These are phyloP conservation scores for Leishmania mexicana DNA, from an alignment of 208 protist species.

Conservation along the genomic window DNA sequence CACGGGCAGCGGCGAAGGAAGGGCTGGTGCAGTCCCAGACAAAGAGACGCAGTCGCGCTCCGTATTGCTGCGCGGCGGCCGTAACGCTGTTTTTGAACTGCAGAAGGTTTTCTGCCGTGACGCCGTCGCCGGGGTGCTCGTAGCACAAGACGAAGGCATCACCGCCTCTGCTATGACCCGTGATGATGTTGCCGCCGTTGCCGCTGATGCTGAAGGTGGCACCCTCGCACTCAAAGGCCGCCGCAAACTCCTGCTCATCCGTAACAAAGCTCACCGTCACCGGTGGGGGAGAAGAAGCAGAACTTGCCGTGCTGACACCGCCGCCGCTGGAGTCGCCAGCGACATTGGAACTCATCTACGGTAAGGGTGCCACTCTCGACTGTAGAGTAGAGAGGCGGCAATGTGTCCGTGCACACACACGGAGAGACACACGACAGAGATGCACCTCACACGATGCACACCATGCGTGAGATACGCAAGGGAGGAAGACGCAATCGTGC, in stretches of 20 bases:
- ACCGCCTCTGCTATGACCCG: not conserved
- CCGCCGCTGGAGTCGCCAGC: not conserved
- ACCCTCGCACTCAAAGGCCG: slow-evolving; percentile 34
- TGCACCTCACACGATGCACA: not conserved
- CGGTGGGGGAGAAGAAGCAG: not conserved
- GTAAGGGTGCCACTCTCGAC: not conserved
- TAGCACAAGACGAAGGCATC: slow-evolving; percentile 77
- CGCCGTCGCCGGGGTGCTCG: slow-evolving; percentile 49
- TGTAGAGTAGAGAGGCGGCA: not conserved
- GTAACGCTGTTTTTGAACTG: slow-evolving; percentile 39
- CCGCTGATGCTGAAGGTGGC: not conserved
- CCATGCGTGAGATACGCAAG: not conserved
- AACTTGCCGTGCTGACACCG: not conserved
- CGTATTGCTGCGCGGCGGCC: slow-evolving; percentile 22
- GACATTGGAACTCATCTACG: not conserved
- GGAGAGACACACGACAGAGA: not conserved
- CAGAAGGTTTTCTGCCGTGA: slow-evolving; percentile 41
- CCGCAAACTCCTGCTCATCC: slow-evolving; percentile 57
- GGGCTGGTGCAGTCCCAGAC: slow-evolving; percentile 73
- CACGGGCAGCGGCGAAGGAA: slow-evolving; percentile 51
- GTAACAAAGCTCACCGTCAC: slow-evolving; percentile 38
- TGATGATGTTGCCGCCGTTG: not conserved
- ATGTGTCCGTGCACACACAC: not conserved
- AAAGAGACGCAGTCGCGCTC: slow-evolving; percentile 37
- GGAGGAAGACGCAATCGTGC: not conserved